Conservation (phyloP, 2,329 filamentous ascomycete genomes). For the Sporothrix protearum region DNA sequence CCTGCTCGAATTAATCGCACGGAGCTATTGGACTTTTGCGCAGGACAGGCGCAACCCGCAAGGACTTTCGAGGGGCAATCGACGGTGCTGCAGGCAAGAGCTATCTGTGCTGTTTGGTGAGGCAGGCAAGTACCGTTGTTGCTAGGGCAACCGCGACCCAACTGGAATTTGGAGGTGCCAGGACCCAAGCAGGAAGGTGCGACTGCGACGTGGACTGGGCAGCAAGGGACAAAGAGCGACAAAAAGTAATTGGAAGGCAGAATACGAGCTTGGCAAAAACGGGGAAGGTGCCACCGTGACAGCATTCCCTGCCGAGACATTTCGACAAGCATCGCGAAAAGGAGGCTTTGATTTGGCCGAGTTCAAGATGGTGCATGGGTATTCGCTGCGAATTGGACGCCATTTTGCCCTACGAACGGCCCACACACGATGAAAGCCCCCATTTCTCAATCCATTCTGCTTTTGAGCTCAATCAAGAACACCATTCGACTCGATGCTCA, state of each 20-base stretch:
- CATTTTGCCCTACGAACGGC: background rate
- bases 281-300: background rate
- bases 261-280: background rate
- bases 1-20: slow-evolving; percentile 1
- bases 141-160: slow-evolving; percentile 13
- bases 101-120: slow-evolving; percentile 16
- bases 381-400: background rate
- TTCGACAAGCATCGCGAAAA: background rate
- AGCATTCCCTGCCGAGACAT: slow-evolving; percentile 15
- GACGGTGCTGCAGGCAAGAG: background rate
- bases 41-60: background rate
- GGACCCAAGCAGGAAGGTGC: slow-evolving; percentile 11
- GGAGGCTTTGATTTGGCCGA: background rate
- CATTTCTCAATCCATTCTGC: background rate
- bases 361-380: background rate
- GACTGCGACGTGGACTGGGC: background rate
- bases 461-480: background rate
- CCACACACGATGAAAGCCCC: background rate
- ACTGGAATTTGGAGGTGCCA: background rate
- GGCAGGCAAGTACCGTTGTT: slow-evolving; percentile 3
- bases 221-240: background rate
- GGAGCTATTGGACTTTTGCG: background rate
- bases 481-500: background rate
- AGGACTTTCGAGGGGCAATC: background rate
- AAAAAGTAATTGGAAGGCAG: background rate